Conservation (phyloP, 164 flowering plant genomes). For the Berberis vulgaris region DNA sequence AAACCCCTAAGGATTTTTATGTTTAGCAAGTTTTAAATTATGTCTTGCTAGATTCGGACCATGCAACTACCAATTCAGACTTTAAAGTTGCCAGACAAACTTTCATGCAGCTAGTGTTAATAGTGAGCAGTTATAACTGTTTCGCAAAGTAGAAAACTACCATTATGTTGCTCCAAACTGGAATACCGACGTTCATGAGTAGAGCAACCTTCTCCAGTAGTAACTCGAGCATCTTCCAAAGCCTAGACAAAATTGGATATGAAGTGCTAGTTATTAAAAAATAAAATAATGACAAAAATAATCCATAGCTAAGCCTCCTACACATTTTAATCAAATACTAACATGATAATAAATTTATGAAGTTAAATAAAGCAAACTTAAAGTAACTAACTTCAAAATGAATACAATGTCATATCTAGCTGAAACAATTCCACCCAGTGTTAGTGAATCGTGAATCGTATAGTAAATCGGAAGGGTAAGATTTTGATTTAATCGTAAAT, state of each 20-base stretch:
- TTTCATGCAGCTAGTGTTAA: too few species aligned
- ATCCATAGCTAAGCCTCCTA: background rate
- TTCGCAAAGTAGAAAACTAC: background rate
- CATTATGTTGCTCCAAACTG: slow-evolving; percentile 7
- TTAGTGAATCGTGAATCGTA: too few species aligned
- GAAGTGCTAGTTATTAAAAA: background rate
- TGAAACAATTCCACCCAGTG: slow-evolving; percentile 9
- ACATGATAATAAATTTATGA: background rate
- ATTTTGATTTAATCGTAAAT: too few species aligned
- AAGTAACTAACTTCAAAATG: background rate
- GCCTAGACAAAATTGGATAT: slow-evolving; percentile 20
- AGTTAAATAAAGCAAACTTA: background rate
- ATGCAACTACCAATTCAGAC: too few species aligned
- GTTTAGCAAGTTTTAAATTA: too few species aligned
- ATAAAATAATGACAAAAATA: background rate
- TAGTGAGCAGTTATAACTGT: too few species aligned
- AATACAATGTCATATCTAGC: background rate
- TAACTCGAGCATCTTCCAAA: slow-evolving; percentile 14
- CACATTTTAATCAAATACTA: too few species aligned
- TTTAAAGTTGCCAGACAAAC: too few species aligned
- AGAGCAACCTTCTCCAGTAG: slow-evolving; percentile 8
- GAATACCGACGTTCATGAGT: background rate
- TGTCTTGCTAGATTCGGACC: too few species aligned
- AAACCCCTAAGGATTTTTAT: too few species aligned
- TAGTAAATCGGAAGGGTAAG: too few species aligned